Evolutionary conservation across 169 alveolate genomes (phyloP).

Genomic region (Eimeria necatrix): DNA sequence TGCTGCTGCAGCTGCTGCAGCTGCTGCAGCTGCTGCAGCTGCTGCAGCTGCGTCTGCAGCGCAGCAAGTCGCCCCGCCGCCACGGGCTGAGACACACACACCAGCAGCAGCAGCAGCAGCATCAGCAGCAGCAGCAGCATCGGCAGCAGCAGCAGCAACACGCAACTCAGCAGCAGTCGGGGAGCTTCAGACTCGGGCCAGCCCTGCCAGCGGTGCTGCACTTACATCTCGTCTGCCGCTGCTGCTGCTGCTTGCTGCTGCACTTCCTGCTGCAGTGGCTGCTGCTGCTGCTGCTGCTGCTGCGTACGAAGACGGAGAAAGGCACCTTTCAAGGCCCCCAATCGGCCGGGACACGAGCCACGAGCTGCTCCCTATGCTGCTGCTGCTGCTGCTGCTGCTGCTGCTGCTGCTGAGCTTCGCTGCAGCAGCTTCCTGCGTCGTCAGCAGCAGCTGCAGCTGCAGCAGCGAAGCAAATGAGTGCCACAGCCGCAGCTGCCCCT

Average conservation of each 20-base stretch:
- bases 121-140: neutral
- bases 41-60: conserved; percentile 15
- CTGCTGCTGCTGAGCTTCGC: neutral
- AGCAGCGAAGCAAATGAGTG: conserved; percentile 23
- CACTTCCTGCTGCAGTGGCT: neutral
- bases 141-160: neutral
- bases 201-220: neutral
- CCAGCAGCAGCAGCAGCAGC: neutral
- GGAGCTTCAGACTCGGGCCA: neutral
- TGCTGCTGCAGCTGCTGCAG: conserved; percentile 9
- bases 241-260: conserved; percentile 6
- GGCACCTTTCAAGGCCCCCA: too few species aligned
- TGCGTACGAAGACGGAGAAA: neutral
- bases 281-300: conserved; percentile 19
- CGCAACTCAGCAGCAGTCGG: neutral
- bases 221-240: conserved; percentile 21
- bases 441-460: conserved; percentile 18
- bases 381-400: conserved; percentile 4
- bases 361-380: neutral
- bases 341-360: neutral
- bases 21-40: neutral
- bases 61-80: neutral
- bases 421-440: conserved; percentile 1
- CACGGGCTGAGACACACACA: neutral
- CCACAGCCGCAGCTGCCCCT: conserved; percentile 34